A percentile compares a stretch with the other conserved stretches of the same genome.
Evolutionary conservation across 495 filamentous ascomycete genomes (phyloP).

Genomic region (Bathelium albidoporum): DNA sequence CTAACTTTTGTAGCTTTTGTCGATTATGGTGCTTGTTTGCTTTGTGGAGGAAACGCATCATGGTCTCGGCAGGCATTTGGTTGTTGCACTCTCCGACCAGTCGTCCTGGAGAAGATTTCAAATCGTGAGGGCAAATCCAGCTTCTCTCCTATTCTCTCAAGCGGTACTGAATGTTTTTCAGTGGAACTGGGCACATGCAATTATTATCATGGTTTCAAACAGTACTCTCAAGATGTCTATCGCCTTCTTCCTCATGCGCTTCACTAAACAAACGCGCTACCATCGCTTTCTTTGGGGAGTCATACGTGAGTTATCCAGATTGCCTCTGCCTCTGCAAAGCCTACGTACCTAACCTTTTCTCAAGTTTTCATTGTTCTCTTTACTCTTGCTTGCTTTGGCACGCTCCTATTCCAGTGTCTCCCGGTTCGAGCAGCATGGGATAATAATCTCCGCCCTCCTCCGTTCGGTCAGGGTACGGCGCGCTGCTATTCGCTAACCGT

Average conservation of each 20-base stretch:
- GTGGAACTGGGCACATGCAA: neutral
- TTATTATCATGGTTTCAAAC: slow-evolving; percentile 17
- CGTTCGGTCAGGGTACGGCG: slow-evolving; percentile 18
- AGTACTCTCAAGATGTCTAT: slow-evolving; percentile 25
- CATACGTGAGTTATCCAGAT: slow-evolving; percentile 15
- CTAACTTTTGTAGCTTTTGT: slow-evolving; percentile 9
- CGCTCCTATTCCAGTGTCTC: slow-evolving; percentile 25
- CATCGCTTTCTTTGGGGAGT: slow-evolving; percentile 20
- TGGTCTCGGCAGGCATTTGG: slow-evolving; percentile 24
- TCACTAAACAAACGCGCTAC: slow-evolving; percentile 18
- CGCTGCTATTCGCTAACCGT: slow-evolving; percentile 22
- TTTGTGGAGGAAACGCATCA: slow-evolving; percentile 21
- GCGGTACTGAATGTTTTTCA: neutral
- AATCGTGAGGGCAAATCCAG: neutral
- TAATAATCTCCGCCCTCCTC: slow-evolving; percentile 13
- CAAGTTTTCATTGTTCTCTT: slow-evolving; percentile 23
- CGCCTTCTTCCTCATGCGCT: slow-evolving; percentile 26
- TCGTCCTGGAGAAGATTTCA: slow-evolving; percentile 5
- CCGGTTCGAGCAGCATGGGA: slow-evolving; percentile 24
- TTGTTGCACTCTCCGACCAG: slow-evolving; percentile 9
- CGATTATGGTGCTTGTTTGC: slow-evolving; percentile 14
- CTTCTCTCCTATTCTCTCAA: neutral
- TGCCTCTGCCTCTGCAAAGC: neutral
- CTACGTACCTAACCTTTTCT: neutral
- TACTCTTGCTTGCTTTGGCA: slow-evolving; percentile 20